Evolutionary conservation across 106 monocot species (phyloP), one percentile per base, ranked within the genome.

Genomic region (Alisma plantagoaquatica): DNA sequence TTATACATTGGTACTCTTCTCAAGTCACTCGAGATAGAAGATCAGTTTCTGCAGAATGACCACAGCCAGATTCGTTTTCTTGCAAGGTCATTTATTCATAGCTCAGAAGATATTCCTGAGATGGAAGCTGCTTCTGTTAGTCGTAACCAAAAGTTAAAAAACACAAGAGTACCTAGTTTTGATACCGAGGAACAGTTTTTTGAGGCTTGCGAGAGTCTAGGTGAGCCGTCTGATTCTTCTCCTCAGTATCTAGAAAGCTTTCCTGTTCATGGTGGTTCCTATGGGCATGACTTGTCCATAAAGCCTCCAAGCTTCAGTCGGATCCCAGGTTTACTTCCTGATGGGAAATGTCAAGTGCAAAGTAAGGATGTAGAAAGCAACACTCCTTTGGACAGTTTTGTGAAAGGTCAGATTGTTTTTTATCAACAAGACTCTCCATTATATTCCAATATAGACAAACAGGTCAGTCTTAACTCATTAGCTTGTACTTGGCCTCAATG

Each of bases 391-490:
- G 70, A 78, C 46, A 98, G 81, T 70, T 98, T 98, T 74, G 75
- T 98, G 27, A 98, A 82, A 74, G 98, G 85, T 42, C 98, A 98
- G 65, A 65, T 98, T 11, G 46, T 86, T 27, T 74, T 98, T 30
- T 85, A 77, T 59, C 57, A 79, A 29, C 81, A 71, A 44, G 74
- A 72, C 69, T 98, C 98, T 74, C 69, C 71, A 55, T 70, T 82
- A 4, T 98, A 98, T 58, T 67, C 29, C 44, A 77, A 65, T 21
- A 46, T 86, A 23, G 98, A 98, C 50, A 98, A 78, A 54, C 65
- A 74, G 71, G 98, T 90, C 52, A 29, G 17, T 56, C 19, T 56
- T 18, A 35, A 11, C 38, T 38, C 33, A 6, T 38, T 38, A 38
- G n/a, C n/a, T n/a, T n/a, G n/a, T n/a, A n/a, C n/a, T n/a, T n/a